Evolutionary conservation across 805 yeast genomes (phyloP).

Genomic region (Kuraishia floccosa): DNA sequence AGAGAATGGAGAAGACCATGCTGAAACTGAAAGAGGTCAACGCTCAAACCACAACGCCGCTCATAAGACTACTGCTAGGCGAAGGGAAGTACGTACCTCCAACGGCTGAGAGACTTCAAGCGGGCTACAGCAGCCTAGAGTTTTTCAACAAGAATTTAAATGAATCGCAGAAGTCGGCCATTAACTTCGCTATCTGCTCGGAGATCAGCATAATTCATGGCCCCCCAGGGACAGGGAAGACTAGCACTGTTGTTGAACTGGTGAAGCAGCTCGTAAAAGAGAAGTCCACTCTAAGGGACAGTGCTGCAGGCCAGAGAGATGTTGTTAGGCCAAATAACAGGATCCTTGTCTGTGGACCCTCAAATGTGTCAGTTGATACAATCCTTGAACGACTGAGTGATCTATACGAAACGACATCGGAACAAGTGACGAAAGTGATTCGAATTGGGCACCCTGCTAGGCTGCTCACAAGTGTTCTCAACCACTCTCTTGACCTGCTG

Average conservation of each 20-base stretch:
- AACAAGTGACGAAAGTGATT: constrained; percentile 26
- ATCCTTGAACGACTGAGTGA: constrained; percentile 62
- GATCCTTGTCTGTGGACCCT: constrained; percentile 86
- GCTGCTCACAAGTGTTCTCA: constrained; percentile 43
- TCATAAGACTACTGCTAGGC: constrained; percentile 38
- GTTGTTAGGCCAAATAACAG: constrained; percentile 28
- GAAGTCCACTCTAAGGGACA: too few species aligned
- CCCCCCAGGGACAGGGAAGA: constrained; percentile 80
- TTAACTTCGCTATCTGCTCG: constrained; percentile 53
- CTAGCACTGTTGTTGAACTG: constrained; percentile 75
- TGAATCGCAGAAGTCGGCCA: constrained; percentile 63
- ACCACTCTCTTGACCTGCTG: constrained; percentile 69
- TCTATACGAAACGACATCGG: constrained; percentile 23
- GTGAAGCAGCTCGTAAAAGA: constrained; percentile 55
- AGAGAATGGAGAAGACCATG: constrained; percentile 71
- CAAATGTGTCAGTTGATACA: constrained; percentile 87
- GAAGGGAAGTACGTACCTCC: constrained; percentile 22
- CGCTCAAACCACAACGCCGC: constrained; percentile 18
- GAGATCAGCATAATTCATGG: constrained; percentile 54
- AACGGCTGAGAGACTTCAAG: constrained; percentile 2
- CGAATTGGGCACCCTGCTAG: constrained; percentile 95
- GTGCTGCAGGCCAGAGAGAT: too few species aligned
- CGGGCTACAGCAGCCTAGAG: constrained; percentile 7
- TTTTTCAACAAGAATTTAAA: constrained; percentile 41
- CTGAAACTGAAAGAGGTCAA: constrained; percentile 44